phyloP scores from a whole-genome alignment of 768 basidiomycete species.

The Crucibulum laeve region DNA sequence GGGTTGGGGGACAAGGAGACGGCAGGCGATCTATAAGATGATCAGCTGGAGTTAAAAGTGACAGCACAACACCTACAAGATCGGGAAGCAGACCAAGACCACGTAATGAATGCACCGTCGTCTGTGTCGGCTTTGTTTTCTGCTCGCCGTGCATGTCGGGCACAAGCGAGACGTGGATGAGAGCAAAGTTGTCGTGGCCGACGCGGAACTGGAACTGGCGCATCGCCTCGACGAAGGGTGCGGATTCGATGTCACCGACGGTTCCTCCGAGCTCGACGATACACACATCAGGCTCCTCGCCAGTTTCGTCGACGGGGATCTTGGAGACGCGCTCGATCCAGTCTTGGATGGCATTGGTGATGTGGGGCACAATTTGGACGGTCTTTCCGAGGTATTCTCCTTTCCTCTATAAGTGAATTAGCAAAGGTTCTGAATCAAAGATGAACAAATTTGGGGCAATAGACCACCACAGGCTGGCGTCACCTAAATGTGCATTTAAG shows the following conservation, averaged over 20 bases:
- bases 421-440: too few species aligned
- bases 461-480: too few species aligned
- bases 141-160: constrained; percentile 99
- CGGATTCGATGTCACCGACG: constrained; percentile 97
- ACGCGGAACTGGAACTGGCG: constrained; percentile 99
- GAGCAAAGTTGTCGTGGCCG: constrained; percentile 92
- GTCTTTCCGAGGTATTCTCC: constrained; percentile 95
- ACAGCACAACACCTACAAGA: constrained; percentile 50
- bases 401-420: constrained; percentile 46
- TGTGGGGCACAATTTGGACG: constrained; percentile 95
- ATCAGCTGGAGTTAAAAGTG: neutral
- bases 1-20: constrained; percentile 73
- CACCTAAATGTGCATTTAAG: too few species aligned
- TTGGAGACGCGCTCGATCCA: constrained; percentile 96
- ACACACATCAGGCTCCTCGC: constrained; percentile 91
- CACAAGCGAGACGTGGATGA: constrained; percentile 96
- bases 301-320: constrained; percentile 92
- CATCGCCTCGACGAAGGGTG: constrained; percentile 98
- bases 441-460: too few species aligned
- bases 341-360: constrained; percentile 96
- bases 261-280: constrained; percentile 99
- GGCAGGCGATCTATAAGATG: constrained; percentile 78
- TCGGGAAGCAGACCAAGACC: constrained; percentile 93
- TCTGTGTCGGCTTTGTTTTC: constrained; percentile 98
- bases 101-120: constrained; percentile 89